Evolutionary conservation across 768 basidiomycete species (phyloP).

Genomic region (Kwoniella botswanensis): DNA sequence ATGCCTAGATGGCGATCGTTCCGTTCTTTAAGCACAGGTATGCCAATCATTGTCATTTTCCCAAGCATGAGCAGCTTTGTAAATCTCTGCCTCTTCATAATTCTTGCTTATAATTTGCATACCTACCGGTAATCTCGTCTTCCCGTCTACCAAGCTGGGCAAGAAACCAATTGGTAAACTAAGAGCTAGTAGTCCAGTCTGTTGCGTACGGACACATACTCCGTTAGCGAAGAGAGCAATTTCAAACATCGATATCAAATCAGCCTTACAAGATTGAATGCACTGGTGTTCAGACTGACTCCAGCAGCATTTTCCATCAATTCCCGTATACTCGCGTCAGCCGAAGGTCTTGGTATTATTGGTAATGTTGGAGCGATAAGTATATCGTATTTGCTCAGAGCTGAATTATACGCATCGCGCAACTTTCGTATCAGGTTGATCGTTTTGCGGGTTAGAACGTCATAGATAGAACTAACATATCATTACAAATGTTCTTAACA

Average conservation of each 20-base stretch:
- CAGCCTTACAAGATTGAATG: not conserved
- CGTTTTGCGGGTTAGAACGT: not conserved
- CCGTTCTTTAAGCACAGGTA: not conserved
- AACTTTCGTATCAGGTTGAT: slow-evolving; percentile 1
- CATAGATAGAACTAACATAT: no score
- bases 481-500: no score
- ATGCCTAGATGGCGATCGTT: not conserved
- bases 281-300: slow-evolving; percentile 4
- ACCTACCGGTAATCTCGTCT: slow-evolving; percentile 1
- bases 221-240: no score
- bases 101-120: slow-evolving; percentile 3
- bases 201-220: not conserved
- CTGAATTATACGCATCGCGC: slow-evolving; percentile 1
- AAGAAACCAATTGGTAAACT: not conserved
- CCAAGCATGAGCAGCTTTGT: slow-evolving; percentile 7
- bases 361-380: slow-evolving; percentile 4
- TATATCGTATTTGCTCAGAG: slow-evolving; percentile 3
- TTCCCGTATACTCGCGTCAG: not conserved
- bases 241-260: no score
- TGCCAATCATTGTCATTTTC: not conserved
- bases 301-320: slow-evolving; percentile 4
- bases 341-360: not conserved
- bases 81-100: not conserved
- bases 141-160: slow-evolving; percentile 4
- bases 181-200: slow-evolving; percentile 1